phyloP scores from a whole-genome alignment of 2,329 filamentous ascomycete genomes.

The Pseudocercospora musae region DNA sequence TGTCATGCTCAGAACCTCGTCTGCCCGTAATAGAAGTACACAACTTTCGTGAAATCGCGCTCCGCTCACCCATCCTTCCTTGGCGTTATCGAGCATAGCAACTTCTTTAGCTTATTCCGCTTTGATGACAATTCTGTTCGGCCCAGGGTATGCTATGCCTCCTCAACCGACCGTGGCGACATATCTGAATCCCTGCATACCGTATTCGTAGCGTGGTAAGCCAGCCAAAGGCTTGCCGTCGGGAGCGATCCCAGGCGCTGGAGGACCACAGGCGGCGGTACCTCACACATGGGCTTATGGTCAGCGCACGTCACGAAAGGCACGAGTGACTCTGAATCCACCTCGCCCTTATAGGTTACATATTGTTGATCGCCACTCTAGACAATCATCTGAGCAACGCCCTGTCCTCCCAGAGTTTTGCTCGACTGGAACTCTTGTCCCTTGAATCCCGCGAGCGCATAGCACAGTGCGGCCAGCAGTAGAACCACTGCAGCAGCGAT shows the following conservation, averaged over 20 bases:
- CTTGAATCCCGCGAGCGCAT: constrained; percentile 73
- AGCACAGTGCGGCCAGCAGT: constrained; percentile 73
- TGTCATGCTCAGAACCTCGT: background rate
- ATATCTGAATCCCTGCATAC: background rate
- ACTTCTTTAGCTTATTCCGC: background rate
- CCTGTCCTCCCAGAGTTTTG: constrained; percentile 92
- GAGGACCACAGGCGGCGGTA: background rate
- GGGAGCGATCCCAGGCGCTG: background rate
- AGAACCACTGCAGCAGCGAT: constrained; percentile 85
- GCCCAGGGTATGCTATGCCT: background rate
- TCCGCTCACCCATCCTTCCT: background rate
- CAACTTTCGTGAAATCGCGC: background rate
- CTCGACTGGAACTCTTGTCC: constrained; percentile 84
- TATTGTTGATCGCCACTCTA: constrained; percentile 36
- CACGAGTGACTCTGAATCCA: background rate
- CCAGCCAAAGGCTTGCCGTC: background rate
- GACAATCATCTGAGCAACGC: constrained; percentile 97
- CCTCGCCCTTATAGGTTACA: background rate
- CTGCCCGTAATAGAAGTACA: constrained; percentile 3
- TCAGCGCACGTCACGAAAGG: background rate
- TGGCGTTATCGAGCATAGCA: background rate
- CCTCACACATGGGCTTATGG: background rate
- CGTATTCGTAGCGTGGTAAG: background rate
- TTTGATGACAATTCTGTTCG: background rate
- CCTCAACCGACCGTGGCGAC: background rate